phyloP scores from a whole-genome alignment of 2,329 filamentous ascomycete genomes.

The Fusarium caatingaense region DNA sequence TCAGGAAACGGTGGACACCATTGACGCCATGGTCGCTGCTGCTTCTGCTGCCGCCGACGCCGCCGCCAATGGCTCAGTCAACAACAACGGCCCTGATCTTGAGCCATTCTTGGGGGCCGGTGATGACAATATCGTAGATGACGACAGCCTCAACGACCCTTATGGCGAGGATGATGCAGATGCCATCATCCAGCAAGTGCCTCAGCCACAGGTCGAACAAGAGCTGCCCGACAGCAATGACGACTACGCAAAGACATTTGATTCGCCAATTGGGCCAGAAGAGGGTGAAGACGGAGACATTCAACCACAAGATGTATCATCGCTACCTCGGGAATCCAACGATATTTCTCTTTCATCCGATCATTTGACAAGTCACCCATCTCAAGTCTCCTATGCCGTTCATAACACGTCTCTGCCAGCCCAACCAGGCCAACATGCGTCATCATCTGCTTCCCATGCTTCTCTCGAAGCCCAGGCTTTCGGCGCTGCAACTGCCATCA shows the following conservation, averaged over 20 bases:
- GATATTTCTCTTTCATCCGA: conserved; percentile 55
- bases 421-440: conserved; percentile 40
- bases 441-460: conserved; percentile 45
- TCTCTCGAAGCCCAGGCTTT: conserved; percentile 46
- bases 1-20: conserved; percentile 63
- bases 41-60: conserved; percentile 46
- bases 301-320: conserved; percentile 58
- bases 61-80: conserved; percentile 48
- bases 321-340: conserved; percentile 57
- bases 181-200: conserved; percentile 41
- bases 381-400: conserved; percentile 48
- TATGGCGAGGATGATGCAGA: conserved; percentile 57
- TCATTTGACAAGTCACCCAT: conserved; percentile 50
- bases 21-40: conserved; percentile 60
- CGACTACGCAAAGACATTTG: conserved; percentile 64
- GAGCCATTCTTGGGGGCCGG: conserved; percentile 50
- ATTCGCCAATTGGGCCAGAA: conserved; percentile 58
- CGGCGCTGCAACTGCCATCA: conserved; percentile 35
- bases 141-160: conserved; percentile 61
- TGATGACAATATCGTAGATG: conserved; percentile 56
- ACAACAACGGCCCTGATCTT: conserved; percentile 48
- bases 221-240: conserved; percentile 54
- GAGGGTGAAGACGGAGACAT: conserved; percentile 52
- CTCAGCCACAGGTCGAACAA: conserved; percentile 46
- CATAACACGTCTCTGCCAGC: conserved; percentile 49